These are phyloP conservation scores for Ophiocordyceps robertsii DNA, from an alignment of 2,329 filamentous ascomycete species.

Conservation along the genomic window DNA sequence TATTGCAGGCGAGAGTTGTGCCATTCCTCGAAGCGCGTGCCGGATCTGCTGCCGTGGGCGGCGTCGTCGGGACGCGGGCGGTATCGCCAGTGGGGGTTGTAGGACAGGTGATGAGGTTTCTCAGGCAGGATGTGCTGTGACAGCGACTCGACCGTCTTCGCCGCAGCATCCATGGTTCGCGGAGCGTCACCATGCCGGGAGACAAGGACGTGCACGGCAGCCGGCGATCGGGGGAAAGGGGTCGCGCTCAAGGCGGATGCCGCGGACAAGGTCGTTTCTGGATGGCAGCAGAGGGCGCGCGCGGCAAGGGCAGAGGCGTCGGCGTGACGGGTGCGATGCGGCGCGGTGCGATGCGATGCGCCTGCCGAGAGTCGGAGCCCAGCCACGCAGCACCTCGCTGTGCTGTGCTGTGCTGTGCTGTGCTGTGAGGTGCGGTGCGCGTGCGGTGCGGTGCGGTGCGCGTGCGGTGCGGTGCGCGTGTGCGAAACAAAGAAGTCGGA, in stretches of 20 bases:
- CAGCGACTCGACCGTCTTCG: conserved; percentile 40
- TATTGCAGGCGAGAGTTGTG: conserved; percentile 38
- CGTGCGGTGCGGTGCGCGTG: too few relatives aligned
- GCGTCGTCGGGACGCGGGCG: conserved; percentile 27
- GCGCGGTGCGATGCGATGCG: neutral
- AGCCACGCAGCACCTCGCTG: neutral
- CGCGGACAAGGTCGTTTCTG: neutral
- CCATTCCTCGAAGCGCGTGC: conserved; percentile 32
- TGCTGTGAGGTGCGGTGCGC: too few relatives aligned
- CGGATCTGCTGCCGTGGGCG: conserved; percentile 9
- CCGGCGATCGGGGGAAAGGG: conserved; percentile 10
- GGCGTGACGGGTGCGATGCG: neutral
- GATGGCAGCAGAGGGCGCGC: neutral
- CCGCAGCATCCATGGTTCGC: conserved; percentile 44
- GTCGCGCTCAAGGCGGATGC: neutral
- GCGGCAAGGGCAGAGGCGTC: neutral
- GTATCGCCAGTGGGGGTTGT: conserved; percentile 33
- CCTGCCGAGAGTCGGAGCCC: neutral
- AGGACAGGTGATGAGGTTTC: conserved; percentile 38
- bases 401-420: too few relatives aligned
- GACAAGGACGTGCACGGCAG: conserved; percentile 8
- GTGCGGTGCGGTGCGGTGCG: too few relatives aligned
- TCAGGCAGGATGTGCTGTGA: conserved; percentile 37
- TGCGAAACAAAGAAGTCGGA: too few relatives aligned
- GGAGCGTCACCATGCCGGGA: conserved; percentile 22